Percentiles rank a stretch among this genome's conserved stretches.
These are phyloP conservation scores for Russula ochroleuca DNA, from an alignment of 768 basidiomycete genomes.

Conservation along the genomic window DNA sequence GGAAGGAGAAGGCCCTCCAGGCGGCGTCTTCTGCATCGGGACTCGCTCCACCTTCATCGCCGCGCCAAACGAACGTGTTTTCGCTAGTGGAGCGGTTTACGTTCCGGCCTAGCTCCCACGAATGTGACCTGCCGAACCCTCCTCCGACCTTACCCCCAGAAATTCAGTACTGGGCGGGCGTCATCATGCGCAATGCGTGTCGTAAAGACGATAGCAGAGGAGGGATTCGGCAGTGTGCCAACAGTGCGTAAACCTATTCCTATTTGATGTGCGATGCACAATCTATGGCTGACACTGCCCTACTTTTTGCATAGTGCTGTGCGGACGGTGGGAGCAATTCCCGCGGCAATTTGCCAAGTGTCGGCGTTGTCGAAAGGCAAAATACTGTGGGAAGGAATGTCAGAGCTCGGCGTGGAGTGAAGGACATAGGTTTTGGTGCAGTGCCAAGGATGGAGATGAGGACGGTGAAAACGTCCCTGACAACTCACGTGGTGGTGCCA, in stretches of 20 bases:
- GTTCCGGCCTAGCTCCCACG: slow-evolving; percentile 82
- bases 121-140: slow-evolving; percentile 63
- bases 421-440: slow-evolving; percentile 94
- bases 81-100: slow-evolving; percentile 96
- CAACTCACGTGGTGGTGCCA: neutral
- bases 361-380: slow-evolving; percentile 91
- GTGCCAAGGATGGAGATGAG: slow-evolving; percentile 55
- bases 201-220: slow-evolving; percentile 91
- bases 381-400: slow-evolving; percentile 97
- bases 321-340: slow-evolving; percentile 89
- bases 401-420: slow-evolving; percentile 96
- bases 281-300: neutral
- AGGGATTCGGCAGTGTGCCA: slow-evolving; percentile 96
- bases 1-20: slow-evolving; percentile 42
- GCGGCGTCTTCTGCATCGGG: slow-evolving; percentile 28
- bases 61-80: slow-evolving; percentile 84
- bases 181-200: slow-evolving; percentile 99
- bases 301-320: slow-evolving; percentile 58
- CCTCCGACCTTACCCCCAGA: slow-evolving; percentile 74
- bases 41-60: slow-evolving; percentile 25
- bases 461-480: slow-evolving; percentile 30
- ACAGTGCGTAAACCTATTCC: slow-evolving; percentile 55
- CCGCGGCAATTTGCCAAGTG: slow-evolving; percentile 98
- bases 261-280: slow-evolving; percentile 4
- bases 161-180: slow-evolving; percentile 98